phyloP scores from a whole-genome alignment of 371 early-diverging fungal genomes.

The Entomophthora muscae region DNA sequence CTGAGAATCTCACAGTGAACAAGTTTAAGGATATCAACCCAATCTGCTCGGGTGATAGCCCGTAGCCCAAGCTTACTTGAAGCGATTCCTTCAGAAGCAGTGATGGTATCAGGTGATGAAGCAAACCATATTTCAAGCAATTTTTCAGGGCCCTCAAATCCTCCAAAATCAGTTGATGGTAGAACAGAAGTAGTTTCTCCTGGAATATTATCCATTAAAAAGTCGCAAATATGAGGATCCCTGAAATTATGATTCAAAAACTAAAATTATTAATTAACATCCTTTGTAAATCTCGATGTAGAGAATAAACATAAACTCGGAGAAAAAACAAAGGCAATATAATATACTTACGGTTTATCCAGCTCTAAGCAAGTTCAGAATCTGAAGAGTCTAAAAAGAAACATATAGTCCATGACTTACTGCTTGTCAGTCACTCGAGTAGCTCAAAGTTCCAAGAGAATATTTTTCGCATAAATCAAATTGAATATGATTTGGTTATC shows the following conservation, averaged over 20 bases:
- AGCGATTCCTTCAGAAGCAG: conserved; percentile 12
- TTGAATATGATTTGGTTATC: no score
- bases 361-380: no score
- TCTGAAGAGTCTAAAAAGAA: no score
- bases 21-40: conserved; percentile 79
- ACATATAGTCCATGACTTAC: no score
- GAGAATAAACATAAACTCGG: no score
- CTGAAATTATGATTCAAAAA: not conserved
- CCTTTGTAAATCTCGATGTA: no score
- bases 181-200: conserved; percentile 7
- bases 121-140: conserved; percentile 90
- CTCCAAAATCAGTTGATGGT: conserved; percentile 13
- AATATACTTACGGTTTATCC: no score
- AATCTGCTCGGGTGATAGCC: conserved; percentile 45
- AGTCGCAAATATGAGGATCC: not conserved
- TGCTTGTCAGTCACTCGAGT: no score
- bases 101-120: conserved; percentile 21
- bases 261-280: not conserved
- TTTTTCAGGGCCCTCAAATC: conserved; percentile 89
- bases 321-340: no score
- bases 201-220: not conserved
- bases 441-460: no score
- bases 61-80: conserved; percentile 40
- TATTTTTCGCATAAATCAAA: no score
- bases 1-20: conserved; percentile 85